Percentiles rank a stretch among this genome's conserved stretches.
phyloP scores from a whole-genome alignment of 2,329 filamentous ascomycete species.

The Pseudofabraea citricarpa region DNA sequence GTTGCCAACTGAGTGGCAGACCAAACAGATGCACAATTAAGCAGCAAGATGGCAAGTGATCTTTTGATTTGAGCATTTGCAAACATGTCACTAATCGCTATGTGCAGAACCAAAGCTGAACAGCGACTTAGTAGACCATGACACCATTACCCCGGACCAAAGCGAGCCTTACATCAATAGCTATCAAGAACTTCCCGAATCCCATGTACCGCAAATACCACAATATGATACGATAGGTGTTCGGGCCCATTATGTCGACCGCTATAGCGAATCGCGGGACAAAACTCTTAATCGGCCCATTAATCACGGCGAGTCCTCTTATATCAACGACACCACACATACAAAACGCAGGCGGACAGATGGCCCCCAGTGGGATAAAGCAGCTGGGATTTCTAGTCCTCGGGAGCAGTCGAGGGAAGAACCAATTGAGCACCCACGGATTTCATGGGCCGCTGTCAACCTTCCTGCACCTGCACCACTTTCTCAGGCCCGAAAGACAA shows the following conservation, averaged over 20 bases:
- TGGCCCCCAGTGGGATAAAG: slow-evolving; percentile 24
- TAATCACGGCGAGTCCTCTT: neutral
- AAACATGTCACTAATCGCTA: neutral
- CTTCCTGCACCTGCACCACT: slow-evolving; percentile 2
- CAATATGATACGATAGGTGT: neutral
- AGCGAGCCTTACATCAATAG: neutral
- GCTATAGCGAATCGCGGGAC: neutral
- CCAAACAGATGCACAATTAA: slow-evolving; percentile 28
- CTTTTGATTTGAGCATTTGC: neutral
- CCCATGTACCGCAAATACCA: neutral
- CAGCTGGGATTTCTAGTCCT: slow-evolving; percentile 17
- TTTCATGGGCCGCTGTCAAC: slow-evolving; percentile 22
- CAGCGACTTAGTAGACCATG: too few species aligned
- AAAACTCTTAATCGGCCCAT: neutral
- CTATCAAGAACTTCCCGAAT: neutral
- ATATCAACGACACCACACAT: slow-evolving; percentile 8
- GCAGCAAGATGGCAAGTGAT: slow-evolving; percentile 23
- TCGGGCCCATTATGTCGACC: too few species aligned
- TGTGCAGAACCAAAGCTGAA: slow-evolving; percentile 2
- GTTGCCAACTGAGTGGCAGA: slow-evolving; percentile 26
- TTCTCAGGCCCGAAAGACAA: slow-evolving; percentile 4
- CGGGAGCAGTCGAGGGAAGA: slow-evolving; percentile 18
- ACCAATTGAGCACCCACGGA: slow-evolving; percentile 8
- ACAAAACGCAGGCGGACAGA: slow-evolving; percentile 19
- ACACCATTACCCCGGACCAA: neutral